Evolutionary conservation across 306 rosid species (phyloP).

Genomic region (Castanospermum australe): DNA sequence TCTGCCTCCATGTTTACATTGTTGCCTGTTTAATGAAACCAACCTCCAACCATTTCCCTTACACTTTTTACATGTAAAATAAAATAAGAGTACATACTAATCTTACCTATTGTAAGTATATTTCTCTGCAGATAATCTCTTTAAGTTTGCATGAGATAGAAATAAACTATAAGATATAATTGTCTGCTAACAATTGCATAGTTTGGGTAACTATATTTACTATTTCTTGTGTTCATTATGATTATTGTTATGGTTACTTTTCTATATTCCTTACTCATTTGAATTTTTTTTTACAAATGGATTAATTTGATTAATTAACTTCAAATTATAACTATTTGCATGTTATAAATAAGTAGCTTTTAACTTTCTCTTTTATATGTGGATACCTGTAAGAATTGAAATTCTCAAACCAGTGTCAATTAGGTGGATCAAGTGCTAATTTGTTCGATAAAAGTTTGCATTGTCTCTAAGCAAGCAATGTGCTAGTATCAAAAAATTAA

Average conservation of each 20-base stretch:
- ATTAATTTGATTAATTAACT: not conserved
- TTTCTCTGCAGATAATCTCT: not conserved
- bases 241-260: not conserved
- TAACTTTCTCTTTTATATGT: not conserved
- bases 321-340: not conserved
- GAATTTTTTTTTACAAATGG: not conserved
- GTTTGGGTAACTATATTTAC: not conserved
- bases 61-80: not conserved
- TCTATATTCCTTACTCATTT: not conserved
- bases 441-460: not conserved
- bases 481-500: not conserved
- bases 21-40: not conserved
- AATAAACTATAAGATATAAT: not conserved
- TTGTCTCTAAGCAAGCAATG: not conserved
- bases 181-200: not conserved
- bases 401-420: not conserved
- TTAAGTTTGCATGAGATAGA: not conserved
- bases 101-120: not conserved
- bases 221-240: not conserved
- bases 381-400: not conserved
- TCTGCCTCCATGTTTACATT: not conserved
- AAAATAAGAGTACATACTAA: not conserved
- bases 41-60: not conserved
- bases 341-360: not conserved
- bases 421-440: not conserved